phyloP scores from a whole-genome alignment of 176 grass and related monocot genomes.

The Areca catechu region DNA sequence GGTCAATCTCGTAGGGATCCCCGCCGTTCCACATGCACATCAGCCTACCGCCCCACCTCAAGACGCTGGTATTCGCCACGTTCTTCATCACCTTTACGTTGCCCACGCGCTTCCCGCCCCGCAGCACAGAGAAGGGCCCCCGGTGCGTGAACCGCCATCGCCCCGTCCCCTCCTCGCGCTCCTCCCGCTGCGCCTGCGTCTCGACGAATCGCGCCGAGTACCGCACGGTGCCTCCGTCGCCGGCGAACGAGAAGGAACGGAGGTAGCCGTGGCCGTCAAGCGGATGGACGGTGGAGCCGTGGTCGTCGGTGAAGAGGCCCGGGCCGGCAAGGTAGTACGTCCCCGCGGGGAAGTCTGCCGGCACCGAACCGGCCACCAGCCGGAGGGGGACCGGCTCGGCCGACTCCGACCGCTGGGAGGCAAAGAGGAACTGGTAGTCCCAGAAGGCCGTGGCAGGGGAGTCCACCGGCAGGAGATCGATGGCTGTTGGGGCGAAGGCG shows the following conservation, averaged over 20 bases:
- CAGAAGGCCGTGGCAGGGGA: conserved; percentile 52
- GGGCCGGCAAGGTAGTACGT: conserved; percentile 87
- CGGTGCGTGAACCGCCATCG: conserved; percentile 85
- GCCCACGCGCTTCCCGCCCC: conserved; percentile 48
- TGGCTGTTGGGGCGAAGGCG: neutral
- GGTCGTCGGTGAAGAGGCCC: conserved; percentile 77
- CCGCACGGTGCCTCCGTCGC: conserved; percentile 1
- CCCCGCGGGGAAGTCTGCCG: conserved; percentile 56
- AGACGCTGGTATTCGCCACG: conserved; percentile 87
- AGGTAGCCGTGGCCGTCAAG: conserved; percentile 98
- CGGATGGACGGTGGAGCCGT: conserved; percentile 95
- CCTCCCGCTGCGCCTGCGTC: conserved; percentile 76
- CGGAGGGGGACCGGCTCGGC: conserved; percentile 41
- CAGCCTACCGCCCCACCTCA: conserved; percentile 56
- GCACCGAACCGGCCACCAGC: conserved; percentile 49
- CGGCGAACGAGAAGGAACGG: conserved; percentile 61
- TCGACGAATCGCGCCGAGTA: conserved; percentile 85
- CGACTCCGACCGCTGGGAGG: conserved; percentile 69
- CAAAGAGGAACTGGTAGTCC: conserved; percentile 98
- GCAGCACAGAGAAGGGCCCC: conserved; percentile 91
- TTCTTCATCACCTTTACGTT: conserved; percentile 99
- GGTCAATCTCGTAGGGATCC: conserved; percentile 77
- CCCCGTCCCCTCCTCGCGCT: conserved; percentile 24
- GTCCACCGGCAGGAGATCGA: conserved; percentile 17
- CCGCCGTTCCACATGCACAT: conserved; percentile 95